phyloP scores from a whole-genome alignment of 176 grass and related monocot genomes.

The Canna indica region DNA sequence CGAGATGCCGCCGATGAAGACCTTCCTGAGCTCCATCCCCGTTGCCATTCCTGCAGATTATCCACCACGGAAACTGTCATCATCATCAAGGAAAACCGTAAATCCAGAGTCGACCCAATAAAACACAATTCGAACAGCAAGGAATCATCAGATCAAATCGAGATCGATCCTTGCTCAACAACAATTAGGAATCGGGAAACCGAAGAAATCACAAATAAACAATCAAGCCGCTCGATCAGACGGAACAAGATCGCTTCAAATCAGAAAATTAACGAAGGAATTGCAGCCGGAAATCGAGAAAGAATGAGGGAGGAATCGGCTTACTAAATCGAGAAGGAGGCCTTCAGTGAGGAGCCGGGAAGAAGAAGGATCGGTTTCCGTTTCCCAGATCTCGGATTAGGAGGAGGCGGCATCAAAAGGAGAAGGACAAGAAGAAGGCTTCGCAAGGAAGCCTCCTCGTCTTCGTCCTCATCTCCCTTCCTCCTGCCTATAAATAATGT shows the following conservation, averaged over 20 bases:
- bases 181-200: too few species aligned
- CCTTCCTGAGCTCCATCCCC: slow-evolving; percentile 60
- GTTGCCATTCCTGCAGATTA: not conserved
- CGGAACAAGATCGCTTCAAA: not conserved
- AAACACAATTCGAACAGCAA: not conserved
- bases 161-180: too few species aligned
- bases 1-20: slow-evolving; percentile 95
- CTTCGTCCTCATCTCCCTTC: not conserved
- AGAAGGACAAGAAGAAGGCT: not conserved
- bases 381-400: too few species aligned
- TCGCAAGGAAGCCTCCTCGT: not conserved
- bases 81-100: too few species aligned
- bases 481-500: not conserved
- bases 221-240: not conserved
- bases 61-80: not conserved
- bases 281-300: not conserved
- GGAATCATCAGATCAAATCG: too few species aligned
- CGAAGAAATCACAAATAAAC: too few species aligned
- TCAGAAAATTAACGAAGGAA: not conserved
- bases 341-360: not conserved
- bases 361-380: not conserved
- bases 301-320: not conserved
- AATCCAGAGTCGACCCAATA: not conserved
- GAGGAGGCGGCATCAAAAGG: not conserved
- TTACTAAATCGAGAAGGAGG: not conserved